Evolutionary conservation across 148 eudicot genomes (phyloP).

Genomic region (Cornus kousa): DNA sequence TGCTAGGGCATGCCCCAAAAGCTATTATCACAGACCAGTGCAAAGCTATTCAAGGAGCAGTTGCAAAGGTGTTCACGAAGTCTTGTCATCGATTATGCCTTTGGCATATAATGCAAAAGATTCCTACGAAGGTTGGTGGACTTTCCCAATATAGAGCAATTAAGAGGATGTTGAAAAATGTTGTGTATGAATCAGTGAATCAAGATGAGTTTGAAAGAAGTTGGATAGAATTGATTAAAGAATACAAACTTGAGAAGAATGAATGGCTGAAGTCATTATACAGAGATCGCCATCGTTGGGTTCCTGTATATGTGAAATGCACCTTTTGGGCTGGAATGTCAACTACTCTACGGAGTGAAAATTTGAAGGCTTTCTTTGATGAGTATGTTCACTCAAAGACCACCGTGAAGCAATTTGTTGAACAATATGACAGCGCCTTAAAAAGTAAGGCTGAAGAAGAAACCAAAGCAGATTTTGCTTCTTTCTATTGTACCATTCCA

Average conservation of each 20-base stretch:
- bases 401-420: not conserved
- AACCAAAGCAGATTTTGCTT: not conserved
- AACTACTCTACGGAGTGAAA: not conserved
- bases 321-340: constrained; percentile 12
- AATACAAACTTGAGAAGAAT: too few relatives aligned
- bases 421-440: not conserved
- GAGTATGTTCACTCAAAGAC: constrained; percentile 1
- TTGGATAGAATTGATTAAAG: too few relatives aligned
- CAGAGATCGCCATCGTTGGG: not conserved
- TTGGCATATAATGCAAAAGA: too few relatives aligned
- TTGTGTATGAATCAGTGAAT: too few relatives aligned
- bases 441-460: constrained; percentile 1
- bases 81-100: too few relatives aligned
- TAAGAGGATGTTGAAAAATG: not conserved
- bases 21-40: not conserved
- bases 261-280: not conserved
- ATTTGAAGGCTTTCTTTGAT: not conserved
- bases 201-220: too few relatives aligned
- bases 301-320: not conserved
- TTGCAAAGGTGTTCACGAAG: not conserved
- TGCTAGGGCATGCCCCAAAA: not conserved
- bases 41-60: not conserved
- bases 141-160: not conserved
- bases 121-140: not conserved
- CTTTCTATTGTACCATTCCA: not conserved